Percentiles rank a stretch among this genome's conserved stretches.
phyloP scores from a whole-genome alignment of 305 asterid genomes.

The Fraxinus albicans region DNA sequence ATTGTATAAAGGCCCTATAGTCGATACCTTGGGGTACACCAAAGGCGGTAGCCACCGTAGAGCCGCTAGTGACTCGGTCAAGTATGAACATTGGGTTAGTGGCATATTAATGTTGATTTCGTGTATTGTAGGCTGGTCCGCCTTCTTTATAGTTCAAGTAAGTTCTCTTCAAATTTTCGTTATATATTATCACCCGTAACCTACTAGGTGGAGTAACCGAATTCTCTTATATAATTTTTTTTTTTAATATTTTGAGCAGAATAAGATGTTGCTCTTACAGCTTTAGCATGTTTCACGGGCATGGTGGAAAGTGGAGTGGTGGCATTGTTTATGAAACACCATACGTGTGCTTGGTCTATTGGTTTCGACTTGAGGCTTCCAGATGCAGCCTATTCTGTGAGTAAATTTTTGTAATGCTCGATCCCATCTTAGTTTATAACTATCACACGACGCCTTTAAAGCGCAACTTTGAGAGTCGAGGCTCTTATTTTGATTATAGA shows the following conservation, averaged over 20 bases:
- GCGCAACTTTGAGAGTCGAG: not conserved
- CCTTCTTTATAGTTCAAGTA: constrained; percentile 79
- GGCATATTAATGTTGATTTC: constrained; percentile 61
- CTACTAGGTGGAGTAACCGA: not conserved
- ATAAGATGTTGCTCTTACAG: constrained; percentile 53
- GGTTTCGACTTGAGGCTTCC: constrained; percentile 82
- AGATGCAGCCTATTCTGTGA: constrained; percentile 78
- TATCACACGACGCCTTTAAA: not conserved
- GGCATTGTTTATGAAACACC: constrained; percentile 64
- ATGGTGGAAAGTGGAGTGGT: constrained; percentile 65
- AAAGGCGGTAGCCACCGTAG: constrained; percentile 40
- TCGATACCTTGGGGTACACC: constrained; percentile 50
- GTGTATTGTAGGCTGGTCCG: constrained; percentile 73
- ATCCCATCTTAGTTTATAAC: not conserved
- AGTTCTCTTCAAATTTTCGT: not conserved
- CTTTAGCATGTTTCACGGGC: constrained; percentile 66
- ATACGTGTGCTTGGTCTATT: constrained; percentile 66
- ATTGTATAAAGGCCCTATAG: constrained; percentile 71
- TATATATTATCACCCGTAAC: not conserved
- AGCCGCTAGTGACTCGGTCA: constrained; percentile 17
- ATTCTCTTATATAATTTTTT: not conserved
- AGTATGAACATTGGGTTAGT: constrained; percentile 56
- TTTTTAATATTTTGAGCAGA: constrained; percentile 31
- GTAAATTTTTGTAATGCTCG: constrained; percentile 8
- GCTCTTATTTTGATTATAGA: not conserved